Conservation (phyloP, 768 basidiomycete genomes). For the Naganishia randhawae region DNA sequence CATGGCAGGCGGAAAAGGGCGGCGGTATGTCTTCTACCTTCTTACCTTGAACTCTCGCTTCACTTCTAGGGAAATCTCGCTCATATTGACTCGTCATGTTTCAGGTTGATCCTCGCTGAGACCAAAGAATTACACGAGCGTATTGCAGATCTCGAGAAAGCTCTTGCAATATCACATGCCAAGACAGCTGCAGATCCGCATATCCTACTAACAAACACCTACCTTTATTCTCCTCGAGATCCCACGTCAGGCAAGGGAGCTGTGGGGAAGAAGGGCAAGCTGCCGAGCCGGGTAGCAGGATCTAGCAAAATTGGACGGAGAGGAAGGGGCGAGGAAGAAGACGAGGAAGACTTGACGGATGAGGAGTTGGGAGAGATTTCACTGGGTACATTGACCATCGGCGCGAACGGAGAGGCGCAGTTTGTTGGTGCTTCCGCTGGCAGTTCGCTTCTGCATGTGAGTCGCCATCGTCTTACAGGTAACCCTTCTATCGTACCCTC, state of each 20-base stretch:
- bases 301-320: not conserved
- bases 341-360: constrained; percentile 25
- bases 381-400: constrained; percentile 47
- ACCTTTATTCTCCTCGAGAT: constrained; percentile 41
- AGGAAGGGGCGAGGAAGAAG: not conserved
- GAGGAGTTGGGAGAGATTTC: constrained; percentile 41
- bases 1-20: constrained; percentile 45
- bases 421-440: constrained; percentile 47
- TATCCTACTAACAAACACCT: constrained; percentile 41
- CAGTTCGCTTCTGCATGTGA: constrained; percentile 40
- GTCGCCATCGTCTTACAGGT: too few species aligned
- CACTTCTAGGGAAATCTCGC: not conserved
- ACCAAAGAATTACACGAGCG: constrained; percentile 47
- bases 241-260: constrained; percentile 14
- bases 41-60: too few species aligned
- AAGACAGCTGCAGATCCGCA: constrained; percentile 35
- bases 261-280: constrained; percentile 7
- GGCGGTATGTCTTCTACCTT: constrained; percentile 33
- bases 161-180: constrained; percentile 42
- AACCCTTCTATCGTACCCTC: not conserved
- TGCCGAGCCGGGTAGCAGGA: constrained; percentile 18
- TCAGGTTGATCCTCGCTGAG: constrained; percentile 43
- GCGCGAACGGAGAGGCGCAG: constrained; percentile 39
- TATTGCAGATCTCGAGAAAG: constrained; percentile 44
- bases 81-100: not conserved